phyloP scores from a whole-genome alignment of 352 stramenopile species.

The Phytopythium aichiense region DNA sequence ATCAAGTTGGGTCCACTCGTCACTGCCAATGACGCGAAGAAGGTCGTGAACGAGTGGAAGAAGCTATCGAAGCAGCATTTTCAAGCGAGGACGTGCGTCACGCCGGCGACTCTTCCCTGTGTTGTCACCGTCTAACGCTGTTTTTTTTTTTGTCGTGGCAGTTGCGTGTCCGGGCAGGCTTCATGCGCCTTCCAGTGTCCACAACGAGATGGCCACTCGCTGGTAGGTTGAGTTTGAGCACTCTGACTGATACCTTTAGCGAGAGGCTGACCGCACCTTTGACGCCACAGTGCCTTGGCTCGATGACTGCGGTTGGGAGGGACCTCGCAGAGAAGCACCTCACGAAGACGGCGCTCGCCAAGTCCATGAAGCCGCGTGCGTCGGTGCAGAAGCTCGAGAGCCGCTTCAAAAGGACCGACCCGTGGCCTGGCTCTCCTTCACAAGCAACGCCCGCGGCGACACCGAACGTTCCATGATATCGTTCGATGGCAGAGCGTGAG shows the following conservation, averaged over 20 bases:
- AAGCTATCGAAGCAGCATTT: constrained; percentile 42
- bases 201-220: constrained; percentile 52
- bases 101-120: background rate
- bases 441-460: too few species aligned
- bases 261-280: background rate
- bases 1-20: constrained; percentile 66
- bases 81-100: constrained; percentile 36
- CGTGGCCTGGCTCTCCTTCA: constrained; percentile 59
- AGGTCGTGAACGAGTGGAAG: constrained; percentile 65
- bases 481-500: too few species aligned
- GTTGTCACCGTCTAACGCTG: background rate
- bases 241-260: background rate
- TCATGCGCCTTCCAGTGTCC: constrained; percentile 64
- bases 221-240: constrained; percentile 33
- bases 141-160: constrained; percentile 13
- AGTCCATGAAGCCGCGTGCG: constrained; percentile 54
- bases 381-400: constrained; percentile 66
- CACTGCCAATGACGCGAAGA: constrained; percentile 34
- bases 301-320: constrained; percentile 50
- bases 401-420: constrained; percentile 48
- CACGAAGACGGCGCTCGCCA: constrained; percentile 59
- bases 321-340: constrained; percentile 58
- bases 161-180: constrained; percentile 41
- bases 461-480: too few species aligned
- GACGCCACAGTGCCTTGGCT: constrained; percentile 50